A percentile compares a stretch with the other conserved stretches of the same genome.
phyloP scores from a whole-genome alignment of 2,329 filamentous ascomycete genomes.

The Xylaria sp. region DNA sequence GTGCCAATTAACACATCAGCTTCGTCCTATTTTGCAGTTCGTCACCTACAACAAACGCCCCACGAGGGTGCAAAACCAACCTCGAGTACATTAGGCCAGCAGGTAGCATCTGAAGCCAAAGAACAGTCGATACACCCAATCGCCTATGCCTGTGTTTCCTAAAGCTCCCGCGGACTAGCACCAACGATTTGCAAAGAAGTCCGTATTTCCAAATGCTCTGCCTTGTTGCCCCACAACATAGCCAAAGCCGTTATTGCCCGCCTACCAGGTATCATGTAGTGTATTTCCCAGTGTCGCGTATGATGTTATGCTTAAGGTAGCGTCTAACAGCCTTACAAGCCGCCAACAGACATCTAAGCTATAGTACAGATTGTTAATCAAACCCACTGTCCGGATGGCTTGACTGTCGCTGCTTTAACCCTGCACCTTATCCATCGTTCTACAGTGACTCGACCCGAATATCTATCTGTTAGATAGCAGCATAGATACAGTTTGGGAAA shows the following conservation, averaged over 20 bases:
- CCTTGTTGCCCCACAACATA: background rate
- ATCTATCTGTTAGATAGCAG: background rate
- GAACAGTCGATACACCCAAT: background rate
- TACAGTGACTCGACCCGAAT: too few relatives aligned
- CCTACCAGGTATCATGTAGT: background rate
- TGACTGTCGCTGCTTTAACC: constrained; percentile 34
- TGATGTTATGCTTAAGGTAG: background rate
- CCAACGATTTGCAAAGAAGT: background rate
- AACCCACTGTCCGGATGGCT: background rate
- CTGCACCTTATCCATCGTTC: too few relatives aligned
- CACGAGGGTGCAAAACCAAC: too few relatives aligned
- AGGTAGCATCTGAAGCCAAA: background rate
- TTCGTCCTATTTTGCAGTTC: background rate
- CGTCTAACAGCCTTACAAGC: constrained; percentile 10
- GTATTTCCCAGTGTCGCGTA: background rate
- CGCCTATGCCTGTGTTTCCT: background rate
- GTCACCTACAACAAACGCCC: too few relatives aligned
- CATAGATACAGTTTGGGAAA: background rate
- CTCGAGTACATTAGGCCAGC: too few relatives aligned
- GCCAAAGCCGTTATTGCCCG: background rate
- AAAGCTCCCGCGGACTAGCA: background rate
- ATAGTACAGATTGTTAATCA: background rate
- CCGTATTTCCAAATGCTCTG: background rate
- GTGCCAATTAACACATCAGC: background rate
- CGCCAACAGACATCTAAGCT: background rate